Evolutionary conservation across 139 green algal species (phyloP), one percentile per base, ranked within the genome.

Genomic region (Auxenochlorella pyrenoidosa): DNA sequence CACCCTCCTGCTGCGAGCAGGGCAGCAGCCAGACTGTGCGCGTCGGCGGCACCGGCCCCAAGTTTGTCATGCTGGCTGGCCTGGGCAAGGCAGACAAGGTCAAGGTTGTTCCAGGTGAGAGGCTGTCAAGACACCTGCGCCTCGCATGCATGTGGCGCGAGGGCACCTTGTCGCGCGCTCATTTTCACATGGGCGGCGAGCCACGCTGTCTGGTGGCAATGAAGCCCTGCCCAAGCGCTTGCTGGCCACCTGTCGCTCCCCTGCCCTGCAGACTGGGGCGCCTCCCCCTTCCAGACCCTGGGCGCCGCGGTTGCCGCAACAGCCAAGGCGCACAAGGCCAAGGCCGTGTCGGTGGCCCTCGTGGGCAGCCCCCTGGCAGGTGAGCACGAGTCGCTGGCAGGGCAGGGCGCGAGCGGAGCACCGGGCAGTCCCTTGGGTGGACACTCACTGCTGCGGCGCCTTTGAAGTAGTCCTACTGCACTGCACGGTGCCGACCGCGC

Each of bases 21-120:
- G 91, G 91, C 44, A 90, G 79, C 68, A 87, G 75, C 22, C 77
- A 86, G 44, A 76, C 75, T 43, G 65, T 85, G 44, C 88, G 87
- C 0, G 32, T 84, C 12, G 73, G 90, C 24, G 77, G 77, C n/a
- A 70, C 87, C 13, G 72, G 77, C 44, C 28, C 77, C 86, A 44
- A 87, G 82, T 90, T 88, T 63, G 75, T 98, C 2, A 92, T 84
- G 10, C 78, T 98, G 36, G 88, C 95, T 12, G 96, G 96, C 22
- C 75, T 98, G 77, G 96, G 96, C 70, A 92, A 94, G 54, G 79
- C 58, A 0, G 92, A 90, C 26, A 88, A 94, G 51, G 80, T 93
- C 12, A 60, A 43, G 4, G 81, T 82, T 2, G 34, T 85, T 43
- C 40, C 75, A 58, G 73, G 73, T 79, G 73, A 38, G 68, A 1